phyloP scores from a whole-genome alignment of 2,329 filamentous ascomycete genomes.

The Fusarium chaquense region DNA sequence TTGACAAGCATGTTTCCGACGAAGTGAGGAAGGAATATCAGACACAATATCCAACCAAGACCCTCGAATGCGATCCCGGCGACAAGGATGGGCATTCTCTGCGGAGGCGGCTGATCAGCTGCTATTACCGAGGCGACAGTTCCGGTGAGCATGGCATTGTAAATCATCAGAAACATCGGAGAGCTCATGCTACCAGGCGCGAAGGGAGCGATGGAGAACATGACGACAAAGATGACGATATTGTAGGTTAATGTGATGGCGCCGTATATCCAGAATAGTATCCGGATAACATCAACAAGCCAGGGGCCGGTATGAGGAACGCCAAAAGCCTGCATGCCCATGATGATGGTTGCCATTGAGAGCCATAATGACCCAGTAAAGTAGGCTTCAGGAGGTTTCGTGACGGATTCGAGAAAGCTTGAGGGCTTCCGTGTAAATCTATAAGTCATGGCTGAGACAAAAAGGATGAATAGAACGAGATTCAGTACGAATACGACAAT shows the following conservation, averaged over 20 bases:
- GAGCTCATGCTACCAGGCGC: slow-evolving; percentile 10
- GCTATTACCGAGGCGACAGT: slow-evolving; percentile 6
- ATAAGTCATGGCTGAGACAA: not conserved
- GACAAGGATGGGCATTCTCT: not conserved
- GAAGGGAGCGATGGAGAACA: not conserved
- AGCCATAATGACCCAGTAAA: not conserved
- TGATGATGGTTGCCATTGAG: slow-evolving; percentile 7
- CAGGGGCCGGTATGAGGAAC: slow-evolving; percentile 3
- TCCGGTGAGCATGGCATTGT: not conserved
- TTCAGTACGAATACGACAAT: slow-evolving; percentile 2
- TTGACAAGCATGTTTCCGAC: slow-evolving; percentile 1
- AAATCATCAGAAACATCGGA: slow-evolving; percentile 19
- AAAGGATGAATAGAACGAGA: not conserved
- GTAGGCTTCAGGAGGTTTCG: slow-evolving; percentile 4
- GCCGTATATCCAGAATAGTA: not conserved
- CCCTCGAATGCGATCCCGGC: slow-evolving; percentile 1
- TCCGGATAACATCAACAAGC: not conserved
- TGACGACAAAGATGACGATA: slow-evolving; percentile 2
- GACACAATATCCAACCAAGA: not conserved
- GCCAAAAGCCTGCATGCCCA: slow-evolving; percentile 17
- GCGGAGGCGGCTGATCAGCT: not conserved
- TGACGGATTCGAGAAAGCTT: not conserved
- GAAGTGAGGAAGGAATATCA: not conserved
- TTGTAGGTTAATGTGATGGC: slow-evolving; percentile 3
- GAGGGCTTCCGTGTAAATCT: slow-evolving; percentile 2